Percentiles rank a stretch among this genome's conserved stretches.
phyloP scores from a whole-genome alignment of 495 filamentous ascomycete genomes.

The Hapsidospora chrysogenum region DNA sequence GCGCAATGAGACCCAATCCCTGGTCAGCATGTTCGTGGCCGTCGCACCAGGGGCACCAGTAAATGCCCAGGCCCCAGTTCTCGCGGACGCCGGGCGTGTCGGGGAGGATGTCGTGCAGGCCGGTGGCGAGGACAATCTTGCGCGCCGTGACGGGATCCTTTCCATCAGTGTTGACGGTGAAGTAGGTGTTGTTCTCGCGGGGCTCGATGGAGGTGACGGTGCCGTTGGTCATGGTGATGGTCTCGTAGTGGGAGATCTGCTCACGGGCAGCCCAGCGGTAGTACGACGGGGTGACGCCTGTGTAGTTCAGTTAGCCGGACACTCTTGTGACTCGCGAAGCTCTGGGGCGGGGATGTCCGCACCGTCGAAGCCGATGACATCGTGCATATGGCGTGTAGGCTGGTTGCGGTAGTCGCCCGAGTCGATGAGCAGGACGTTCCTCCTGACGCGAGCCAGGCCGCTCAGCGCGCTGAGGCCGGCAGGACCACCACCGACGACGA shows the following conservation, averaged over 20 bases:
- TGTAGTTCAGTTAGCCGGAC: constrained; percentile 10
- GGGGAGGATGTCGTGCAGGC: constrained; percentile 21
- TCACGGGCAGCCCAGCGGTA: constrained; percentile 20
- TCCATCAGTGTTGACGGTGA: constrained; percentile 14
- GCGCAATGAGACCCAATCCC: constrained; percentile 12
- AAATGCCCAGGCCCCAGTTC: constrained; percentile 23
- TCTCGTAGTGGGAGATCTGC: constrained; percentile 24
- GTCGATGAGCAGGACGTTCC: constrained; percentile 33
- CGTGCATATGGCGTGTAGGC: constrained; percentile 30
- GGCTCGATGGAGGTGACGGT: constrained; percentile 13
- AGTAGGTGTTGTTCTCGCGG: constrained; percentile 14
- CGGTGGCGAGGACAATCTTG: constrained; percentile 33
- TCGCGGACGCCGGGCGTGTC: constrained; percentile 17
- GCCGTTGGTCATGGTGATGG: constrained; percentile 17
- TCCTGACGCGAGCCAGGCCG: constrained; percentile 28
- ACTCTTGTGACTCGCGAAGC: neutral
- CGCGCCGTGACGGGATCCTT: constrained; percentile 16
- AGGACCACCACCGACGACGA: constrained; percentile 42
- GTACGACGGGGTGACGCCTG: constrained; percentile 18
- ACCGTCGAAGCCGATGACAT: constrained; percentile 29
- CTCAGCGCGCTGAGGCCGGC: constrained; percentile 33
- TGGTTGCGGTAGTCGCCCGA: constrained; percentile 33
- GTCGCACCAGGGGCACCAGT: constrained; percentile 17
- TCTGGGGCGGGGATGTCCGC: neutral
- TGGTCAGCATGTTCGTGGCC: constrained; percentile 13